A percentile compares a stretch with the other conserved stretches of the same genome.
These are phyloP conservation scores for Hura crepitans DNA, from an alignment of 441 rosid genomes.

Conservation along the genomic window DNA sequence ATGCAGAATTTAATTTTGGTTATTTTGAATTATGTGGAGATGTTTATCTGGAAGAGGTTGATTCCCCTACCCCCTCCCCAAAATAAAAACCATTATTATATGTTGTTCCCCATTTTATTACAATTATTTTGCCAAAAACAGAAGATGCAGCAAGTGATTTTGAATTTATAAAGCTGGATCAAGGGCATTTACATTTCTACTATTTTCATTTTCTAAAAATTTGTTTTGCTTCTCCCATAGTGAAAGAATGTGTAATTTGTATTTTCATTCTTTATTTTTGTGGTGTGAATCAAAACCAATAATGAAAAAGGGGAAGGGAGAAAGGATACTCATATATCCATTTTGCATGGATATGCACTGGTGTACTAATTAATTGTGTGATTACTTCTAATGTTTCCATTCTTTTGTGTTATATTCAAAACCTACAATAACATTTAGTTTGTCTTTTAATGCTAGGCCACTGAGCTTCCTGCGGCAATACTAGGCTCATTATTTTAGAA, in stretches of 20 bases:
- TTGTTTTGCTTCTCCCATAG: neutral
- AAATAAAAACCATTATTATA: neutral
- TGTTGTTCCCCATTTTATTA: neutral
- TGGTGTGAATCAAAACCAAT: neutral
- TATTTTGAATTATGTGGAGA: neutral
- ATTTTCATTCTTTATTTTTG: neutral
- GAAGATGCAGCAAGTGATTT: neutral
- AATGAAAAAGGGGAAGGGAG: neutral
- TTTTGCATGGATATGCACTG: neutral
- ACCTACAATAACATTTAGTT: constrained; percentile 5
- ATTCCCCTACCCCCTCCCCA: neutral
- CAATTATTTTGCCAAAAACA: neutral
- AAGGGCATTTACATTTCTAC: neutral
- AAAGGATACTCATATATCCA: neutral
- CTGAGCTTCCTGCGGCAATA: constrained; percentile 77
- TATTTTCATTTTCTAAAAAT: neutral
- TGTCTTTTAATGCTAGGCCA: constrained; percentile 57
- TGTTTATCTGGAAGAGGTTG: neutral
- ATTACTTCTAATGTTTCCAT: constrained; percentile 3
- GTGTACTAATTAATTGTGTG: neutral
- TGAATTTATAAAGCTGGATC: neutral
- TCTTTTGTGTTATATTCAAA: neutral
- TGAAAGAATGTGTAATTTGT: neutral
- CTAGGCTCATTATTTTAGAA: constrained; percentile 56
- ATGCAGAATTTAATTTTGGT: neutral